Base-by-base conservation (phyloP, 225 moss, liverwort and hornwort genomes). In the Takakia lepidozioides region DNA sequence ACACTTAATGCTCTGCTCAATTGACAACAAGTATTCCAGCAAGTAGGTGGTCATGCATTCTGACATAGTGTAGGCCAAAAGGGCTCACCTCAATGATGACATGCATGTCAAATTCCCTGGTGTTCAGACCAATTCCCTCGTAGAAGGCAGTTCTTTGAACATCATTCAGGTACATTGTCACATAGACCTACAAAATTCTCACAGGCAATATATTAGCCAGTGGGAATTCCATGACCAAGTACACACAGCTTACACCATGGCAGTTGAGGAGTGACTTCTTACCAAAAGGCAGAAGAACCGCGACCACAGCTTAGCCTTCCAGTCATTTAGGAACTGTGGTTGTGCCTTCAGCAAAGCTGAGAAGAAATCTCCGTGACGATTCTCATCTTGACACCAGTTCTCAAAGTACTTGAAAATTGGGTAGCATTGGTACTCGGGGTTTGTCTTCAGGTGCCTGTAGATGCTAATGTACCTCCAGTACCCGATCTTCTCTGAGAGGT, bases 301-400 rank as follows among this genome's bases (percentile, higher is more conserved):
- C 19, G 91, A 78, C 98, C 98, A 98, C 2, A 98, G 80, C 81
- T 98, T 98, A 4, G 98, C 90, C 68, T 88, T 87, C 91, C 91
- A 91, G 62, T 98, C 91, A 40, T 98, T 72, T 19, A 98, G 65
- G 50, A 91, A 98, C 76, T 98, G 98, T 10, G 98, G 98, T 70
- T 98, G 98, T 2, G 98, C 98, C 68, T 98, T 98, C 82, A 98
- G 57, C 21, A 98, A 71, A 17, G 98, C 98, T 1, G 98, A 98
- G 72, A 98, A 98, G 70, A 98, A 98, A 29, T 98, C 98, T 19
- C 98, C 98, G 36, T 98, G 98, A 22, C 98, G 87, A 56, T 91
- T 98, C 73, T 98, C 98, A 32, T 98, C 98, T 56, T 98, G 98
- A 72, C 98, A 98, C 98, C 98, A 98, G 63, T 98, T 98, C 78